Percentiles rank a stretch among this genome's conserved stretches.
Evolutionary conservation across 306 rosid genomes (phyloP).

Genomic region (Lathyrus oleraceus): DNA sequence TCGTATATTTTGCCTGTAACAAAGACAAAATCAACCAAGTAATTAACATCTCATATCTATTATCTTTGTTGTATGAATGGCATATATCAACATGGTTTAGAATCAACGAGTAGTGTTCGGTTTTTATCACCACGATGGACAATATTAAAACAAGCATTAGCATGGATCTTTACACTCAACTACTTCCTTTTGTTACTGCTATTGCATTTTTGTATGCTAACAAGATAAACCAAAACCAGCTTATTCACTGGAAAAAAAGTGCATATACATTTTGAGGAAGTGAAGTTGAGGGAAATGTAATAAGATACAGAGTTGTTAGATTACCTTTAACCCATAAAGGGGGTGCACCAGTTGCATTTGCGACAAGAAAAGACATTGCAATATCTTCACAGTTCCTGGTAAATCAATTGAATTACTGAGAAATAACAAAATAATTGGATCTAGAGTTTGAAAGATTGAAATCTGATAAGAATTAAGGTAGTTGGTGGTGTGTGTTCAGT

Average conservation of each 20-base stretch:
- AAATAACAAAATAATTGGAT: conserved; percentile 6
- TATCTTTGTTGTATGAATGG: background rate
- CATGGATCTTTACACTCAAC: conserved; percentile 20
- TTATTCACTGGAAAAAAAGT: no score
- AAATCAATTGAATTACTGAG: conserved; percentile 35
- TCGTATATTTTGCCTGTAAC: conserved; percentile 81
- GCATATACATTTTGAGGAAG: background rate
- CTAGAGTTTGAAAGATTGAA: background rate
- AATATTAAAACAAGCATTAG: conserved; percentile 18
- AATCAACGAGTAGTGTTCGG: background rate
- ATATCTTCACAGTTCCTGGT: conserved; percentile 98
- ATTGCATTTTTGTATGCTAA: background rate
- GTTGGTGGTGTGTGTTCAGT: background rate
- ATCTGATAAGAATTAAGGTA: background rate
- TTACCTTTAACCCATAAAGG: conserved; percentile 99
- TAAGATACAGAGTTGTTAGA: background rate
- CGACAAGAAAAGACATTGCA: conserved; percentile 97
- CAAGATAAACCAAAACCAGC: background rate
- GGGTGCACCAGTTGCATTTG: conserved; percentile 87
- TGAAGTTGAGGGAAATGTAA: background rate
- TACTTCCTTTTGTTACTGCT: background rate
- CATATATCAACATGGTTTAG: background rate
- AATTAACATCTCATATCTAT: background rate
- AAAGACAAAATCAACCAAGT: conserved; percentile 4
- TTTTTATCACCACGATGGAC: background rate